phyloP scores from a whole-genome alignment of 331 rosid genomes.

The Rhamnella rubrinervis region DNA sequence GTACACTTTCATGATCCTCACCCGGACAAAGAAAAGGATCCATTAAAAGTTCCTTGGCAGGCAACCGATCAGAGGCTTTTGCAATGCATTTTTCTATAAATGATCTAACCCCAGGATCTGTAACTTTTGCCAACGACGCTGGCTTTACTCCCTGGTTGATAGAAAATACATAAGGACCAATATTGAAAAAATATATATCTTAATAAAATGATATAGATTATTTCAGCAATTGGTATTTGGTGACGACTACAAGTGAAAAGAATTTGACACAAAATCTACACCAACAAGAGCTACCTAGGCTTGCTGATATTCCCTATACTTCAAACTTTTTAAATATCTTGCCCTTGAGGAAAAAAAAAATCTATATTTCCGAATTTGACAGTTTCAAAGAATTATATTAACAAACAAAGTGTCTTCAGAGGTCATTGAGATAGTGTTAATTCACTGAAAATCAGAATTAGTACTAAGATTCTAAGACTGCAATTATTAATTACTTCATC shows the following conservation, averaged over 20 bases:
- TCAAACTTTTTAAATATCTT: neutral
- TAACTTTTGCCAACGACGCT: slow-evolving; percentile 83
- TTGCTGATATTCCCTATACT: neutral
- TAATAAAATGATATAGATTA: neutral
- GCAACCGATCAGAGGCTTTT: slow-evolving; percentile 64
- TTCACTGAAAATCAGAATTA: no score
- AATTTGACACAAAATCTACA: neutral
- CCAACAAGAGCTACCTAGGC: neutral
- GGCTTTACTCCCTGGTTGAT: slow-evolving; percentile 74
- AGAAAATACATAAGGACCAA: slow-evolving; percentile 15
- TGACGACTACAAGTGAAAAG: neutral
- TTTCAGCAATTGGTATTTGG: slow-evolving; percentile 9
- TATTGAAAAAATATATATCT: neutral
- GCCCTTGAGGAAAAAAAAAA: no score
- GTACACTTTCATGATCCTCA: slow-evolving; percentile 43
- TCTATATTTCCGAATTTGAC: neutral
- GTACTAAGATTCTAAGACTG: no score
- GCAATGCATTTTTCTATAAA: slow-evolving; percentile 86
- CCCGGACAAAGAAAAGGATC: slow-evolving; percentile 79
- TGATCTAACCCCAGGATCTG: slow-evolving; percentile 56
- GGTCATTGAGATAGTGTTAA: no score
- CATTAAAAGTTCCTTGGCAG: slow-evolving; percentile 82
- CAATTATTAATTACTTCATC: no score
- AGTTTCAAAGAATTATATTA: slow-evolving; percentile 6
- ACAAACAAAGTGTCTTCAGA: neutral